A percentile compares a stretch with the other conserved stretches of the same genome.
These are phyloP conservation scores for Iris pallida DNA, from an alignment of 116 monocot genomes.

Conservation along the genomic window DNA sequence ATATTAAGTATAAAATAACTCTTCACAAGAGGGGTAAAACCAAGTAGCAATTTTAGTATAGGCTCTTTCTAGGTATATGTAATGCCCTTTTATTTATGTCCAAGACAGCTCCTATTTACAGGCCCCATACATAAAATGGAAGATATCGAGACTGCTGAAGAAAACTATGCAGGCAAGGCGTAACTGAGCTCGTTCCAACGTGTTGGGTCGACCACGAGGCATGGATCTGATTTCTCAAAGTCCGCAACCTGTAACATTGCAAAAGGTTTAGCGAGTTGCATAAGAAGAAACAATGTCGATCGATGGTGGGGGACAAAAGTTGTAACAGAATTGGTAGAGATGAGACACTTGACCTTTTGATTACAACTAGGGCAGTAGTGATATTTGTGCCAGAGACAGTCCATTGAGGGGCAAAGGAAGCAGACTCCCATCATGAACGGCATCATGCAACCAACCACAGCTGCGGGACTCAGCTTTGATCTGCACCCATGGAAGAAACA, in stretches of 20 bases:
- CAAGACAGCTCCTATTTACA: too few species aligned
- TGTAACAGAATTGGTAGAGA: background rate
- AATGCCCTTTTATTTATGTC: too few species aligned
- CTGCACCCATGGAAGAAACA: slow-evolving; percentile 20
- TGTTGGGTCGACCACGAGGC: slow-evolving; percentile 63
- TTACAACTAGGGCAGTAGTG: slow-evolving; percentile 88
- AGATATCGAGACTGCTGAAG: background rate
- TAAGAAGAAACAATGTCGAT: background rate
- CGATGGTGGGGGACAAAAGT: background rate
- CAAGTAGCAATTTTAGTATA: too few species aligned
- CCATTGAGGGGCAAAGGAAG: slow-evolving; percentile 92
- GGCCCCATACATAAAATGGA: too few species aligned
- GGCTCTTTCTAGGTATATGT: too few species aligned
- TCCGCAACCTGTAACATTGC: slow-evolving; percentile 54
- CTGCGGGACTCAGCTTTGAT: slow-evolving; percentile 82
- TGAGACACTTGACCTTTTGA: slow-evolving; percentile 48
- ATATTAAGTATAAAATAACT: too few species aligned
- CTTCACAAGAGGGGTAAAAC: too few species aligned
- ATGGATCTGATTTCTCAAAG: slow-evolving; percentile 83
- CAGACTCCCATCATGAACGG: slow-evolving; percentile 89
- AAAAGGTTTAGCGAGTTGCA: background rate
- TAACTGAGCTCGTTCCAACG: slow-evolving; percentile 65
- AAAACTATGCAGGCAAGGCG: slow-evolving; percentile 63
- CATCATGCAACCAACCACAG: slow-evolving; percentile 91
- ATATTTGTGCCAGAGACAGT: slow-evolving; percentile 94